Conservation (phyloP, 352 stramenopile genomes). For the Aphanomyces cochlioides region DNA sequence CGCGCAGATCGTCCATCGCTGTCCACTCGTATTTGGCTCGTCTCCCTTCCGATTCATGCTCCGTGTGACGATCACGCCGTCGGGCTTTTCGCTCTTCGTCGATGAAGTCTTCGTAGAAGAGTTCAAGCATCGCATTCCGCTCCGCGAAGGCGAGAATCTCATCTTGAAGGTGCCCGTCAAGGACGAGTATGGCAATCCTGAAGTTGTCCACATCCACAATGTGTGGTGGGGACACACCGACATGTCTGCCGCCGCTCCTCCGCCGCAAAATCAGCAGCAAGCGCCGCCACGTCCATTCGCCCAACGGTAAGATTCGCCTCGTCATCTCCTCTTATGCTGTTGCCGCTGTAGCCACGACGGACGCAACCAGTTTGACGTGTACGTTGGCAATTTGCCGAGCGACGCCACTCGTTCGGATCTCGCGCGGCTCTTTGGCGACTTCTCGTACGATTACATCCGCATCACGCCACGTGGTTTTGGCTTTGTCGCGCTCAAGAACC, state of each 20-base stretch:
- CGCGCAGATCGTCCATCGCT: constrained; percentile 58
- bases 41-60: constrained; percentile 52
- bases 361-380: constrained; percentile 60
- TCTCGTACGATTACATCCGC: constrained; percentile 77
- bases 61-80: constrained; percentile 61
- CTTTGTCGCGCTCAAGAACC: constrained; percentile 74
- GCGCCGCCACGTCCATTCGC: neutral
- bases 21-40: constrained; percentile 67
- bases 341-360: constrained; percentile 39
- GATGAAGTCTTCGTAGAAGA: constrained; percentile 81
- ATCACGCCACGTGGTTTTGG: constrained; percentile 79
- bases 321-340: constrained; percentile 10
- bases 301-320: constrained; percentile 36
- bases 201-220: constrained; percentile 70
- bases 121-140: constrained; percentile 80
- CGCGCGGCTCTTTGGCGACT: constrained; percentile 75
- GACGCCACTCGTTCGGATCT: constrained; percentile 76
- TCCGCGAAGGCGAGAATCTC: constrained; percentile 76
- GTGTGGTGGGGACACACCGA: constrained; percentile 83
- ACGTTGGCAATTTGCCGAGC: constrained; percentile 77
- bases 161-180: constrained; percentile 67
- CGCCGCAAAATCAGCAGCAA: neutral
- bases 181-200: constrained; percentile 68
- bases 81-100: constrained; percentile 71
- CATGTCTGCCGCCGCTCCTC: constrained; percentile 32